These are phyloP conservation scores for Verticillium isaacii DNA, from an alignment of 2,329 filamentous ascomycete species.

Conservation along the genomic window DNA sequence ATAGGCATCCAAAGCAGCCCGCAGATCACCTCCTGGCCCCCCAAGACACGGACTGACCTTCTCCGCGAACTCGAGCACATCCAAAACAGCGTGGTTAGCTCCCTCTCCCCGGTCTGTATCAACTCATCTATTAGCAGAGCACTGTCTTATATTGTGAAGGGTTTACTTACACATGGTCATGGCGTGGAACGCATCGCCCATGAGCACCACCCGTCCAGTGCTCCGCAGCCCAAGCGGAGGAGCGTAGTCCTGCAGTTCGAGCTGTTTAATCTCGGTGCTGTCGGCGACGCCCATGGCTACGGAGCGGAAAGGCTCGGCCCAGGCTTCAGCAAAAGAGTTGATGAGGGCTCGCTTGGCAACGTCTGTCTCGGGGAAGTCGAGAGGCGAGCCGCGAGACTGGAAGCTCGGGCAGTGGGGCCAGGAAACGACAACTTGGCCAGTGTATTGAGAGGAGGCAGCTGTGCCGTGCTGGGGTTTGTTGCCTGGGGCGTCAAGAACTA, in stretches of 20 bases:
- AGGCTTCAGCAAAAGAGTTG: slow-evolving; percentile 35
- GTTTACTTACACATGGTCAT: slow-evolving; percentile 54
- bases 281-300: slow-evolving; percentile 30
- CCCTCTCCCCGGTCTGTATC: slow-evolving; percentile 49
- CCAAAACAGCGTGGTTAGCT: slow-evolving; percentile 51
- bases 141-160: neutral
- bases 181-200: slow-evolving; percentile 52
- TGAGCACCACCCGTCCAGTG: slow-evolving; percentile 36
- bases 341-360: slow-evolving; percentile 35
- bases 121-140: neutral
- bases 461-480: slow-evolving; percentile 24
- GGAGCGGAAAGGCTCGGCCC: slow-evolving; percentile 43
- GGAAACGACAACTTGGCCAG: slow-evolving; percentile 44
- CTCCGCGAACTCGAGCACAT: slow-evolving; percentile 40
- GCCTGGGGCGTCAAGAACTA: slow-evolving; percentile 44
- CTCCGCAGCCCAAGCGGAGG: slow-evolving; percentile 30
- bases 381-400: slow-evolving; percentile 17
- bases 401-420: slow-evolving; percentile 40
- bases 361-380: slow-evolving; percentile 34
- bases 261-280: slow-evolving; percentile 31
- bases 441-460: slow-evolving; percentile 28
- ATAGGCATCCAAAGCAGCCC: slow-evolving; percentile 30
- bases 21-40: slow-evolving; percentile 10
- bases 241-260: slow-evolving; percentile 44
- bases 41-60: slow-evolving; percentile 18